Conservation (phyloP, 306 rosid genomes). For the Pachyrhizus erosus region DNA sequence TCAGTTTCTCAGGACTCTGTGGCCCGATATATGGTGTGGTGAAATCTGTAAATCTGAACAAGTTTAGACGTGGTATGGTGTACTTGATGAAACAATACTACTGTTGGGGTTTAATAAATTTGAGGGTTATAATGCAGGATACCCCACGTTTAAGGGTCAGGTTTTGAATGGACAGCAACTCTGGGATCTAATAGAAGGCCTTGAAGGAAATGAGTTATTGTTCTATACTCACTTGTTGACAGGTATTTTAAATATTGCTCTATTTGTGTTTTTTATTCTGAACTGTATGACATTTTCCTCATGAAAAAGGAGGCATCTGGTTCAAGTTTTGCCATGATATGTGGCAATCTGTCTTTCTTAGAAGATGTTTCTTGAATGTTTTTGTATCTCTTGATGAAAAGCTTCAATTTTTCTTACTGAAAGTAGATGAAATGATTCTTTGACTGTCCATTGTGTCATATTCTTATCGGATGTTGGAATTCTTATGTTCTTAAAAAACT, state of each 20-base stretch:
- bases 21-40: constrained; percentile 59
- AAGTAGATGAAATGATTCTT: constrained; percentile 1
- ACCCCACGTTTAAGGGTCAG: constrained; percentile 90
- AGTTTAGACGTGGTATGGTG: constrained; percentile 24
- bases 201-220: constrained; percentile 71
- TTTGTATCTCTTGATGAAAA: constrained; percentile 15
- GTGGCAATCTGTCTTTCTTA: constrained; percentile 1
- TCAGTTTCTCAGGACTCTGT: constrained; percentile 54
- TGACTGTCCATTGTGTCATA: neutral
- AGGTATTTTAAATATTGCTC: constrained; percentile 51
- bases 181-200: constrained; percentile 85
- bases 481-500: neutral
- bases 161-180: constrained; percentile 84
- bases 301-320: constrained; percentile 3
- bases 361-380: constrained; percentile 1
- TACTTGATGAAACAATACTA: constrained; percentile 40
- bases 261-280: neutral
- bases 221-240: constrained; percentile 89
- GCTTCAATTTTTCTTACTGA: neutral
- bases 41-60: constrained; percentile 31
- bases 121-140: constrained; percentile 63
- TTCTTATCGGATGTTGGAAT: neutral
- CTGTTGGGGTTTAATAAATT: constrained; percentile 43
- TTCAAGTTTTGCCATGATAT: constrained; percentile 1
- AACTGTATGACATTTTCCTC: neutral